Evolutionary conservation across 345 rosid genomes (phyloP).

Genomic region (Eucalyptus pauciflora): DNA sequence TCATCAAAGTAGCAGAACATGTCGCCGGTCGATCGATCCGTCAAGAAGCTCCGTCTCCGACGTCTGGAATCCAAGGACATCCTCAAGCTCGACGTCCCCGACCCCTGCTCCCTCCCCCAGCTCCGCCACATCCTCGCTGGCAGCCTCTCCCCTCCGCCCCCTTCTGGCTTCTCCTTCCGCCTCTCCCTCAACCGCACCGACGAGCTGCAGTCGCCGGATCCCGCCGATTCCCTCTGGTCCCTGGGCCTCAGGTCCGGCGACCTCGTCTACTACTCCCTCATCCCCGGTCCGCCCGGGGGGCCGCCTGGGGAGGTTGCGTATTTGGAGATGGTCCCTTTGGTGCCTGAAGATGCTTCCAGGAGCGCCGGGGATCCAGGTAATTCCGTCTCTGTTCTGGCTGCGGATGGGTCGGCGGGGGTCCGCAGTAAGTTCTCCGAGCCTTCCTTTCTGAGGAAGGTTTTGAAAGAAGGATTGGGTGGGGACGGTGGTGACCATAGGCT

Average conservation of each 20-base stretch:
- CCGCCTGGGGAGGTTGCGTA: background rate
- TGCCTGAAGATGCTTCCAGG: background rate
- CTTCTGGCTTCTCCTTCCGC: conserved; percentile 4
- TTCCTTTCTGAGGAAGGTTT: conserved; percentile 39
- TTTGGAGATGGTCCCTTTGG: background rate
- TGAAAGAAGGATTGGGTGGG: conserved; percentile 31
- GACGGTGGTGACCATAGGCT: conserved; percentile 17
- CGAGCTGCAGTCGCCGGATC: conserved; percentile 34
- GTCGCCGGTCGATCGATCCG: background rate
- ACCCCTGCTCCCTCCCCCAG: conserved; percentile 11
- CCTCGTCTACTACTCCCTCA: conserved; percentile 40
- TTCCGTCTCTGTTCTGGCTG: background rate
- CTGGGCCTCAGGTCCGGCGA: conserved; percentile 66
- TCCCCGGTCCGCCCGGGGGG: background rate
- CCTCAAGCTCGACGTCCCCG: conserved; percentile 31
- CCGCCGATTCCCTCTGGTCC: conserved; percentile 28
- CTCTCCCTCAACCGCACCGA: conserved; percentile 66
- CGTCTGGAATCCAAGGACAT: conserved; percentile 39
- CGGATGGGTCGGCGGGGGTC: conserved; percentile 5
- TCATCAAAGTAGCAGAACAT: too few relatives aligned
- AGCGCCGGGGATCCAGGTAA: background rate
- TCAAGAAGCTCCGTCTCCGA: conserved; percentile 58
- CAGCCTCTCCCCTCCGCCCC: background rate
- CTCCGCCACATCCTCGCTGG: conserved; percentile 20
- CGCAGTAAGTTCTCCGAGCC: conserved; percentile 32